A percentile compares a stretch with the other conserved stretches of the same genome.
These are phyloP conservation scores for Kondoa subrosea DNA, from an alignment of 768 basidiomycete species.

Conservation along the genomic window DNA sequence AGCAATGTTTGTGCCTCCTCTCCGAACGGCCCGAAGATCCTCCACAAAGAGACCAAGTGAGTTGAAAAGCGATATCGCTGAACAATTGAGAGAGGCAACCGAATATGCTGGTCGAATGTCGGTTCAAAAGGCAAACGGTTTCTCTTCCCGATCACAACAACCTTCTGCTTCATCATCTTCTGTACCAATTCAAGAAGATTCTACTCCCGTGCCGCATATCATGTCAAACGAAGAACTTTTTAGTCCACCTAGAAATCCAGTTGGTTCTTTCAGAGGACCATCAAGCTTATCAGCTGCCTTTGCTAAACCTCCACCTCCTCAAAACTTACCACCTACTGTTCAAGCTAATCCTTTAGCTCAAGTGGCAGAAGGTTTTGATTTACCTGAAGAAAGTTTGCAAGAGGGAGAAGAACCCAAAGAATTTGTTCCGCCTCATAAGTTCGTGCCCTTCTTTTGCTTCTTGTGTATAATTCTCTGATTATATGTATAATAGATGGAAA, in stretches of 20 bases:
- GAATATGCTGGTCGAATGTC: background rate
- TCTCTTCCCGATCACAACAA: background rate
- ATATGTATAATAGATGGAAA: background rate
- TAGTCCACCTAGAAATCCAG: too few species aligned
- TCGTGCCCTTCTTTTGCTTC: background rate
- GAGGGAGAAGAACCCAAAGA: background rate
- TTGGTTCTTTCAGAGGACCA: background rate
- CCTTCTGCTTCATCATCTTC: background rate
- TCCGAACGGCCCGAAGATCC: background rate
- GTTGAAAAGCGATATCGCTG: background rate
- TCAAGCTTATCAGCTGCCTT: background rate
- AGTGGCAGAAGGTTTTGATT: background rate
- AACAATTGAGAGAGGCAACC: background rate
- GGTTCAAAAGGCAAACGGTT: background rate
- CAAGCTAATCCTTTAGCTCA: background rate
- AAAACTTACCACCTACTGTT: background rate
- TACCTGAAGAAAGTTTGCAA: background rate
- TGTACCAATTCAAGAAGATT: background rate
- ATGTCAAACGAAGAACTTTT: too few species aligned
- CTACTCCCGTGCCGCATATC: too few species aligned
- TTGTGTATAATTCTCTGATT: too few species aligned
- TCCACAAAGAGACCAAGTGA: background rate
- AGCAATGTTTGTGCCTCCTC: background rate
- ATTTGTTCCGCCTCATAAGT: background rate
- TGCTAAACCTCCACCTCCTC: background rate